Conservation (phyloP, 139 green algal genomes). For the Nannochloris sp. region DNA sequence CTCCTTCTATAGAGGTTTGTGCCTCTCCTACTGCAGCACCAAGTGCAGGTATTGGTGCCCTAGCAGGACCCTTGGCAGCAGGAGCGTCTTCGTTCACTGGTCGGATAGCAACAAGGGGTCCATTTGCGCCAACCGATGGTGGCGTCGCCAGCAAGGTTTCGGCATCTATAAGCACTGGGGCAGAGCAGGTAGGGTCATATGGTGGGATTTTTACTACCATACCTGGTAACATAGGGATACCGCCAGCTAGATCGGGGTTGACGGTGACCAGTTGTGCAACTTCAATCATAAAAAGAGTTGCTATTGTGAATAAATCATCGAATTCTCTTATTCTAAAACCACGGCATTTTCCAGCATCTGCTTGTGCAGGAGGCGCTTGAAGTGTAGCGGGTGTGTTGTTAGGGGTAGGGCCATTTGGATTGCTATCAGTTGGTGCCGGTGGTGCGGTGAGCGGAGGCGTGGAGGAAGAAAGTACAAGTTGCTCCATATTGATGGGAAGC, state of each 20-base stretch:
- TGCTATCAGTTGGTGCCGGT: not conserved
- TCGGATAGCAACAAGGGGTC: no score
- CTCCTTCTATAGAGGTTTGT: no score
- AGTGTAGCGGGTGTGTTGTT: not conserved
- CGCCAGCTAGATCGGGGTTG: constrained; percentile 5
- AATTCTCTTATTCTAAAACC: not conserved
- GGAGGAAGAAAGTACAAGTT: not conserved
- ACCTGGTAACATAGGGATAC: not conserved
- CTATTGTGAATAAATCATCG: not conserved
- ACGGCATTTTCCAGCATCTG: not conserved
- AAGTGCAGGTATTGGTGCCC: no score
- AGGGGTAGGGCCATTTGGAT: not conserved
- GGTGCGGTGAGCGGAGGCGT: not conserved
- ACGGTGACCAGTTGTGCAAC: not conserved
- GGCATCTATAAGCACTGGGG: not conserved
- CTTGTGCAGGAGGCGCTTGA: not conserved
- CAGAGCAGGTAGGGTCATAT: not conserved
- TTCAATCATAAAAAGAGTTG: not conserved
- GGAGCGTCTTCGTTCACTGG: no score
- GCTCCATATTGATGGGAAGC: not conserved
- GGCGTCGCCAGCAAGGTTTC: not conserved
- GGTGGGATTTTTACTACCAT: constrained; percentile 2
- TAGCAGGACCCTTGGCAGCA: no score
- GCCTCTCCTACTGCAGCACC: no score
- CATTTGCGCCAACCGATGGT: not conserved